A percentile compares a stretch with the other conserved stretches of the same genome.
Conservation (phyloP, 805 yeast species). For the Candida coquimbonensis region DNA sequence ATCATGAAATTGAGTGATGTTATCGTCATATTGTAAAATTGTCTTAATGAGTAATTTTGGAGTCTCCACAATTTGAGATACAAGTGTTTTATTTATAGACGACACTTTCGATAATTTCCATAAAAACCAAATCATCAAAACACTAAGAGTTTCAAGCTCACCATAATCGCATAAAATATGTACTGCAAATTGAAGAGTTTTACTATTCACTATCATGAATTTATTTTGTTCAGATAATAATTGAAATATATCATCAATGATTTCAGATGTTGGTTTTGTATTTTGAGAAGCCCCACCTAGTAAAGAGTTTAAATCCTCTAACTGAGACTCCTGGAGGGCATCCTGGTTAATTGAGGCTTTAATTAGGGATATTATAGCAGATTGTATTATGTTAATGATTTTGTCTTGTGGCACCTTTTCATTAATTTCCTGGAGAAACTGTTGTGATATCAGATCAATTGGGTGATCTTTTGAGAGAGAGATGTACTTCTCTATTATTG, state of each 20-base stretch:
- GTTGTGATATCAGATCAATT: not conserved
- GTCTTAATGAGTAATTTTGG: not conserved
- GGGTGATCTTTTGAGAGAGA: too few species aligned
- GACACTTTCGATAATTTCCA: conserved; percentile 4
- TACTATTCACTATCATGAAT: not conserved
- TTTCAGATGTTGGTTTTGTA: not conserved
- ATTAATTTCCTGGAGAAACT: not conserved
- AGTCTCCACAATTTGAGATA: not conserved
- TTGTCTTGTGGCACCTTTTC: not conserved
- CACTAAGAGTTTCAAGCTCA: not conserved
- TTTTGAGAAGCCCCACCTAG: not conserved
- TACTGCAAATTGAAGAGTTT: not conserved
- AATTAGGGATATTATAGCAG: not conserved
- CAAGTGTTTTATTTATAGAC: not conserved
- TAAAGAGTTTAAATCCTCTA: not conserved
- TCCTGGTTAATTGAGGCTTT: not conserved
- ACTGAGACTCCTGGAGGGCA: not conserved
- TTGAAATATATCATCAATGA: conserved; percentile 3
- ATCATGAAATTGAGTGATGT: not conserved
- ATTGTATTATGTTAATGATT: not conserved
- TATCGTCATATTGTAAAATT: not conserved
- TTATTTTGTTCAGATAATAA: not conserved
- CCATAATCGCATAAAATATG: not conserved
- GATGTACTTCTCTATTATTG: too few species aligned
- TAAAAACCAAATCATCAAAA: not conserved